phyloP scores from a whole-genome alignment of 1,284 basidiomycete genomes.

The Tilletia walkeri region DNA sequence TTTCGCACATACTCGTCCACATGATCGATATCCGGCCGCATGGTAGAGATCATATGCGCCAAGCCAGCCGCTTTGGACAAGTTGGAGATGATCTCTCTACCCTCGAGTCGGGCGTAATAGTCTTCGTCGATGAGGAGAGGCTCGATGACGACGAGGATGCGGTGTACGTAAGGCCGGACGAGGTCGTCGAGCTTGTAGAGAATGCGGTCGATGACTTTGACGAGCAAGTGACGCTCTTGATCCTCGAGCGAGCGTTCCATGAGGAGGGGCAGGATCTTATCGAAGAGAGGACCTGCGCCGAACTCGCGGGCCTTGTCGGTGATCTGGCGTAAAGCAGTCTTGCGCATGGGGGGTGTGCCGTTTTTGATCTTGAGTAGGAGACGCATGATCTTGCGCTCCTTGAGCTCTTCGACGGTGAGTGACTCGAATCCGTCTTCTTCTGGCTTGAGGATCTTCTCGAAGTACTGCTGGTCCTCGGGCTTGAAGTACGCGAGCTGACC shows the following conservation, averaged over 20 bases:
- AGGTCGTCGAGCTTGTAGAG: slow-evolving; percentile 99
- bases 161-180: slow-evolving; percentile 97
- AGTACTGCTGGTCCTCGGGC: slow-evolving; percentile 94
- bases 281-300: slow-evolving; percentile 96
- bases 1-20: slow-evolving; percentile 99
- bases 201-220: slow-evolving; percentile 98
- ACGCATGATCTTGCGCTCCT: slow-evolving; percentile 99
- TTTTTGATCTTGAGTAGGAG: slow-evolving; percentile 99
- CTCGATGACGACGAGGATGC: slow-evolving; percentile 98
- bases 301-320: slow-evolving; percentile 99
- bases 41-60: slow-evolving; percentile 99
- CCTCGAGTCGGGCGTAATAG: slow-evolving; percentile 98
- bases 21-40: slow-evolving; percentile 99
- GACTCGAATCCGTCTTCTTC: slow-evolving; percentile 82
- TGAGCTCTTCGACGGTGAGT: slow-evolving; percentile 96
- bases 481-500: slow-evolving; percentile 98
- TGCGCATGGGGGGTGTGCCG: slow-evolving; percentile 95
- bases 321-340: slow-evolving; percentile 94
- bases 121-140: slow-evolving; percentile 98
- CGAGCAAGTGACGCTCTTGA: slow-evolving; percentile 94
- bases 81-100: slow-evolving; percentile 98
- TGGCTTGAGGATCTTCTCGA: slow-evolving; percentile 83
- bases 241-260: slow-evolving; percentile 99
- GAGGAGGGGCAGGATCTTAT: slow-evolving; percentile 95
- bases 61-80: slow-evolving; percentile 97